These are phyloP conservation scores for Lichtheimia ornata DNA, from an alignment of 371 early-diverging fungal genomes.

Conservation along the genomic window DNA sequence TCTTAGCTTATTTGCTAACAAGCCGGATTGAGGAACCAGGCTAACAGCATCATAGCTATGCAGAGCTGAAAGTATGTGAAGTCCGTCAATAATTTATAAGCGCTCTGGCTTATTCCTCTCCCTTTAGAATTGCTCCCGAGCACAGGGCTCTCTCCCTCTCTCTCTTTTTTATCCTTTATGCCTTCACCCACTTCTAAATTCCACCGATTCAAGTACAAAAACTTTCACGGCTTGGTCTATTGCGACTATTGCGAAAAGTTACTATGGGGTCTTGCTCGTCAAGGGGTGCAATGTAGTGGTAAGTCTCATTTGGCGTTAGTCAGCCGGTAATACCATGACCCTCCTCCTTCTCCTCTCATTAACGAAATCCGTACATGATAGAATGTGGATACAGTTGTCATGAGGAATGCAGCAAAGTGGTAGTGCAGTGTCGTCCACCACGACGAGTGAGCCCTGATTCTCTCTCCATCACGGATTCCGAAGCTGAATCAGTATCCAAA, in stretches of 20 bases:
- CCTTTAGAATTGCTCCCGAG: too few relatives aligned
- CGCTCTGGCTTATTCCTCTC: too few relatives aligned
- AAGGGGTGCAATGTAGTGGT: conserved; percentile 59
- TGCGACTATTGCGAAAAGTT: conserved; percentile 61
- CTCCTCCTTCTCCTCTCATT: not conserved
- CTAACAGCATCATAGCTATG: too few relatives aligned
- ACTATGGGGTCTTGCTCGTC: conserved; percentile 60
- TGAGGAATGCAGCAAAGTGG: conserved; percentile 35
- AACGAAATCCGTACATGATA: conserved; percentile 4
- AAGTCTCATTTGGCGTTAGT: conserved; percentile 10
- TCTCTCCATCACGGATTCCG: conserved; percentile 47
- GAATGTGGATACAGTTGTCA: conserved; percentile 47
- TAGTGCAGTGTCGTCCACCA: conserved; percentile 36
- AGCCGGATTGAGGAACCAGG: too few relatives aligned
- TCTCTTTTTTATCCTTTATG: too few relatives aligned
- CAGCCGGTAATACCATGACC: not conserved
- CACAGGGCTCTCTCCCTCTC: too few relatives aligned
- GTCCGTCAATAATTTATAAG: too few relatives aligned
- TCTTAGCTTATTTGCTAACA: too few relatives aligned
- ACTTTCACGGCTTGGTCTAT: conserved; percentile 57
- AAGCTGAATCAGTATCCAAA: conserved; percentile 44
- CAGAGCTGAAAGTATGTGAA: too few relatives aligned
- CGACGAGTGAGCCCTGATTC: conserved; percentile 38
- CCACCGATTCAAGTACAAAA: conserved; percentile 49
- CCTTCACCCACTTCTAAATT: conserved; percentile 26